Evolutionary conservation across 768 basidiomycete genomes (phyloP).

Genomic region (Phanerochaete sordida): DNA sequence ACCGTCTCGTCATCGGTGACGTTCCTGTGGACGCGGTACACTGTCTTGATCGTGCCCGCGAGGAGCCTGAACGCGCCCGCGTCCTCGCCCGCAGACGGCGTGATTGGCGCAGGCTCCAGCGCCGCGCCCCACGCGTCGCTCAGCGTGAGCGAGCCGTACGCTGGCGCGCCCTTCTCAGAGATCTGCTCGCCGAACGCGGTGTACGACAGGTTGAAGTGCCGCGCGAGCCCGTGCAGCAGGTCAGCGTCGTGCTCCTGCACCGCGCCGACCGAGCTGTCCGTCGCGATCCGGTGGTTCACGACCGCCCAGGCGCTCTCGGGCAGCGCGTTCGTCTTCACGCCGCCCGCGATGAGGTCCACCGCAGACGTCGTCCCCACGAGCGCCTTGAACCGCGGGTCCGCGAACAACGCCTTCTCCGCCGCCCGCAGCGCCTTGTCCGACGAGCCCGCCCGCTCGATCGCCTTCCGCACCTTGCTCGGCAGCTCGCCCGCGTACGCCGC

Average conservation of each 20-base stretch:
- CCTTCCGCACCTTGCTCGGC: slow-evolving; percentile 24
- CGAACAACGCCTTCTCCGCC: slow-evolving; percentile 30
- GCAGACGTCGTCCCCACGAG: slow-evolving; percentile 40
- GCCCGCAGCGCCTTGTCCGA: slow-evolving; percentile 29
- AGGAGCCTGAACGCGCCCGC: slow-evolving; percentile 36
- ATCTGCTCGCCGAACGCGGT: slow-evolving; percentile 37
- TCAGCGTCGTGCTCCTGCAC: slow-evolving; percentile 28
- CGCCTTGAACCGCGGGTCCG: slow-evolving; percentile 23
- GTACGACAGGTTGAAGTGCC: slow-evolving; percentile 37
- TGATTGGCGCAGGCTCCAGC: slow-evolving; percentile 40
- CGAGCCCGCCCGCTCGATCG: slow-evolving; percentile 23
- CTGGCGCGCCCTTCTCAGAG: slow-evolving; percentile 17
- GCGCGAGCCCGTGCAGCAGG: slow-evolving; percentile 26
- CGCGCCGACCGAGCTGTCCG: slow-evolving; percentile 29
- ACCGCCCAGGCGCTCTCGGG: slow-evolving; percentile 33
- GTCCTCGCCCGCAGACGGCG: slow-evolving; percentile 30
- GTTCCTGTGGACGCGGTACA: slow-evolving; percentile 29
- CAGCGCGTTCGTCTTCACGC: slow-evolving; percentile 42
- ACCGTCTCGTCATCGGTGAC: slow-evolving; percentile 21
- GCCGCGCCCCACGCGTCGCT: slow-evolving; percentile 32
- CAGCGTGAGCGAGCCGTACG: slow-evolving; percentile 35
- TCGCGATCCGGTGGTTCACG: slow-evolving; percentile 24
- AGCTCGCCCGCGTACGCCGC: slow-evolving; percentile 39
- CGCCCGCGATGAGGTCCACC: slow-evolving; percentile 38
- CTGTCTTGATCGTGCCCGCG: slow-evolving; percentile 41